phyloP scores from a whole-genome alignment of 2,329 filamentous ascomycete species.

The Hymenoscyphus occultus region DNA sequence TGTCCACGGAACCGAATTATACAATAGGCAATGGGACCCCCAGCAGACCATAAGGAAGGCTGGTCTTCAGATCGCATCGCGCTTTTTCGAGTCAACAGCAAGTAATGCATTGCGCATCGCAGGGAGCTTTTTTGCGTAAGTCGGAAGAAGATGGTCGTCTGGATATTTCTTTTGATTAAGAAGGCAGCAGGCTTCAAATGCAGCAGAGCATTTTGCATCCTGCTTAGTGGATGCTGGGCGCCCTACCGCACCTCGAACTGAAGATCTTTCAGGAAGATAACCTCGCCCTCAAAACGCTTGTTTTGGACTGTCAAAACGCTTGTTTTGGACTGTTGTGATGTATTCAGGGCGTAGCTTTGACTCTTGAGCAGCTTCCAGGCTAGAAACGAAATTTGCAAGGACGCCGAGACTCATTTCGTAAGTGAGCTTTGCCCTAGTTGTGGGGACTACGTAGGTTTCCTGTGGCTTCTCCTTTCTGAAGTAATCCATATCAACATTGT shows the following conservation, averaged over 20 bases:
- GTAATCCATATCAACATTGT: conserved; percentile 55
- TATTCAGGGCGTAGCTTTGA: conserved; percentile 52
- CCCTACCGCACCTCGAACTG: conserved; percentile 65
- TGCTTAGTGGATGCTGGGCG: conserved; percentile 64
- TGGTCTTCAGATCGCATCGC: conserved; percentile 68
- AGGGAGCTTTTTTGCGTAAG: conserved; percentile 68
- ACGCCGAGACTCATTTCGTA: conserved; percentile 71
- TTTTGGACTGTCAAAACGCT: conserved; percentile 63
- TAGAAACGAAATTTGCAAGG: conserved; percentile 70
- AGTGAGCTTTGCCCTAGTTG: conserved; percentile 74
- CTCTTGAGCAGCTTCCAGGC: conserved; percentile 52
- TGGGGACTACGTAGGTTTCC: conserved; percentile 53
- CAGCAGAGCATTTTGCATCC: conserved; percentile 81
- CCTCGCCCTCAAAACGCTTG: no score
- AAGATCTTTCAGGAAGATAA: conserved; percentile 75
- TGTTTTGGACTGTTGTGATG: conserved; percentile 52
- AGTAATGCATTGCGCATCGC: conserved; percentile 83
- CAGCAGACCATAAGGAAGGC: conserved; percentile 65
- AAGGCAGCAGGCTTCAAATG: conserved; percentile 75
- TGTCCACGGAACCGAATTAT: no score
- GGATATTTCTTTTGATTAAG: conserved; percentile 66
- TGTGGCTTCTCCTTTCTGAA: conserved; percentile 45
- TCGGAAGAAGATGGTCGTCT: conserved; percentile 71
- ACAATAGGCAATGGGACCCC: no score
- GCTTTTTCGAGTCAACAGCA: conserved; percentile 77